phyloP scores from a whole-genome alignment of 1,284 basidiomycete genomes.

The Marasmius oreades region DNA sequence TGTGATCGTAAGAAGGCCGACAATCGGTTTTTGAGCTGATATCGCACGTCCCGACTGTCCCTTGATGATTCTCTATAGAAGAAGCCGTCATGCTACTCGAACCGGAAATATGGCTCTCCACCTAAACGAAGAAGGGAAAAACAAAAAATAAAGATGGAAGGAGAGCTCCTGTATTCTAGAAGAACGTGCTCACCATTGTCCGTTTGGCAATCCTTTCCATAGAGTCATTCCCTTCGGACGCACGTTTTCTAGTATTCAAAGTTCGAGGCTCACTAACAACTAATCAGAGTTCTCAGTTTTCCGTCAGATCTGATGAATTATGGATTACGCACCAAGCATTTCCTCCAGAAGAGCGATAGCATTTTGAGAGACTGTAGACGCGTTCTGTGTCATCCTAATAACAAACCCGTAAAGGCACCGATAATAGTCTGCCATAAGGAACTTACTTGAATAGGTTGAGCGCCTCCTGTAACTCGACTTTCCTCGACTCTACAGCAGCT shows the following conservation, averaged over 20 bases:
- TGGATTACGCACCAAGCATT: constrained; percentile 15
- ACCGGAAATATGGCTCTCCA: not conserved
- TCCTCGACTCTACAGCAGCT: constrained; percentile 11
- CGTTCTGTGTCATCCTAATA: constrained; percentile 20
- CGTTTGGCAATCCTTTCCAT: not conserved
- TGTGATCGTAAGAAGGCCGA: too few relatives aligned
- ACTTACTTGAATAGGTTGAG: constrained; percentile 18
- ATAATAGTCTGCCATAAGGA: not conserved
- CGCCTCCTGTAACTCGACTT: constrained; percentile 18
- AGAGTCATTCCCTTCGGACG: not conserved
- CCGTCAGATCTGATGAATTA: not conserved
- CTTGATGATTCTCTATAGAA: too few relatives aligned
- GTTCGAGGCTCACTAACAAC: not conserved
- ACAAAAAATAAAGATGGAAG: not conserved
- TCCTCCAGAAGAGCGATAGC: constrained; percentile 22
- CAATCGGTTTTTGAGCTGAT: too few relatives aligned
- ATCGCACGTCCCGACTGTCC: too few relatives aligned
- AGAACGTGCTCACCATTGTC: not conserved
- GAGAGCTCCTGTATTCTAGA: not conserved
- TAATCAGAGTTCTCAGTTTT: not conserved
- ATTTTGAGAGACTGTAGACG: constrained; percentile 22
- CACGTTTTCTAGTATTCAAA: not conserved
- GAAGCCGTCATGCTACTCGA: too few relatives aligned
- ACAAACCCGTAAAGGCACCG: not conserved
- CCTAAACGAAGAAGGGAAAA: not conserved